Evolutionary conservation across 495 filamentous ascomycete genomes (phyloP).

Genomic region (Talaromyces stipitatus): DNA sequence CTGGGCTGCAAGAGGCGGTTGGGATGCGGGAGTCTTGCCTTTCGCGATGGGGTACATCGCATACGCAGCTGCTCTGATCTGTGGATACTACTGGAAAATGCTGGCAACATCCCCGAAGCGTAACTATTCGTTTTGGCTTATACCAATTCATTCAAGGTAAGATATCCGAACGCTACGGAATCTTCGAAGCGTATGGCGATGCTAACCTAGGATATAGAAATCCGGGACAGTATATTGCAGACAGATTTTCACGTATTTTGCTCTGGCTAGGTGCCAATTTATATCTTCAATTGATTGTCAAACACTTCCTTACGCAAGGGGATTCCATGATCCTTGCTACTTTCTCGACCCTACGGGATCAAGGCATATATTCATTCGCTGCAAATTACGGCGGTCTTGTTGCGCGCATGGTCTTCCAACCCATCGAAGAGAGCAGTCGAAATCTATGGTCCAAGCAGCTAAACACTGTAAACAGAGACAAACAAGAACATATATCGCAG

Average conservation of each 20-base stretch:
- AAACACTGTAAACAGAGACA: constrained; percentile 14
- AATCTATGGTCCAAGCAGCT: constrained; percentile 75
- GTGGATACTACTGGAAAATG: constrained; percentile 55
- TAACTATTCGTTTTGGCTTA: constrained; percentile 51
- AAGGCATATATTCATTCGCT: constrained; percentile 90
- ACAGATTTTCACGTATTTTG: constrained; percentile 59
- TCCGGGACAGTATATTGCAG: constrained; percentile 41
- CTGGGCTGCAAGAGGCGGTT: constrained; percentile 39
- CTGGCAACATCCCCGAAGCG: constrained; percentile 29
- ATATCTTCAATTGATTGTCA: constrained; percentile 79
- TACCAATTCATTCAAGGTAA: constrained; percentile 38
- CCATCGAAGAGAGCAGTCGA: constrained; percentile 85
- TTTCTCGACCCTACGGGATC: constrained; percentile 65
- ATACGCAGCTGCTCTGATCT: constrained; percentile 61
- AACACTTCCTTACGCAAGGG: constrained; percentile 89
- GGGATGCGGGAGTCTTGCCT: constrained; percentile 66
- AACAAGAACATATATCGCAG: constrained; percentile 8
- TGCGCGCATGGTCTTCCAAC: constrained; percentile 87
- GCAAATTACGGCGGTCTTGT: constrained; percentile 90
- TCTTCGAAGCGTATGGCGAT: constrained; percentile 8
- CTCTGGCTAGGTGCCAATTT: constrained; percentile 64
- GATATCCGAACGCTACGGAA: constrained; percentile 1
- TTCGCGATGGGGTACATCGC: constrained; percentile 84
- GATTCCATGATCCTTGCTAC: constrained; percentile 80
- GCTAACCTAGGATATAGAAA: constrained; percentile 17